Percentiles rank a stretch among this genome's conserved stretches.
Conservation (phyloP, 2,329 filamentous ascomycete species). For the Fusarium zealandicum region DNA sequence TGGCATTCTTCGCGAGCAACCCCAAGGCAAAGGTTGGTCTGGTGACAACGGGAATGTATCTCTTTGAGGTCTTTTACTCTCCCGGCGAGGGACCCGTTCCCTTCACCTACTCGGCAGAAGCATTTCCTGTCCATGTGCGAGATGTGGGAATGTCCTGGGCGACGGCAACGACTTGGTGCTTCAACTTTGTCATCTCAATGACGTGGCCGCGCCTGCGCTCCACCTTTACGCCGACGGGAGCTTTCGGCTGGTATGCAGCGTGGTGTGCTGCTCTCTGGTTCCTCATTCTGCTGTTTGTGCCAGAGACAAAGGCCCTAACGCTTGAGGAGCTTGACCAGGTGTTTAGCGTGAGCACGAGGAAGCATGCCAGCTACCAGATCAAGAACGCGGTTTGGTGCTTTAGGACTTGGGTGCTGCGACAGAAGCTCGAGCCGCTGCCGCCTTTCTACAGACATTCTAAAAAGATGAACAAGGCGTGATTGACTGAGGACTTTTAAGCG, state of each 20-base stretch:
- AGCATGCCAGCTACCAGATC: conserved; percentile 41
- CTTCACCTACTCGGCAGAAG: not conserved
- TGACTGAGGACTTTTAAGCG: too few relatives aligned
- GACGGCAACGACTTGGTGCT: not conserved
- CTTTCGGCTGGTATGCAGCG: not conserved
- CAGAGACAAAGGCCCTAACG: conserved; percentile 18
- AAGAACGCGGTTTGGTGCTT: conserved; percentile 41
- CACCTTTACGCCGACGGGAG: not conserved
- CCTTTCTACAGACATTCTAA: conserved; percentile 35
- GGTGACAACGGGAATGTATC: not conserved
- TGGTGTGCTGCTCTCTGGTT: not conserved
- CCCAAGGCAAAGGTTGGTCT: not conserved
- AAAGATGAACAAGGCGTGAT: conserved; percentile 3
- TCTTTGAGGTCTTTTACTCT: not conserved
- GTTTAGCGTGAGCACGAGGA: conserved; percentile 41
- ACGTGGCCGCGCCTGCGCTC: conserved; percentile 2
- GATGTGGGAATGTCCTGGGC: conserved; percentile 5
- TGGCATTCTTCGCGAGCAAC: not conserved
- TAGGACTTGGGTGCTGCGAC: conserved; percentile 37
- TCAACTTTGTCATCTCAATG: conserved; percentile 10
- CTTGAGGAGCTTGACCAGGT: conserved; percentile 45
- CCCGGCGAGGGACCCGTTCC: not conserved
- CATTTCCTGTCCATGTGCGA: conserved; percentile 1
- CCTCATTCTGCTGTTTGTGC: not conserved
- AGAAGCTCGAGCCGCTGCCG: conserved; percentile 39